Conservation (phyloP, 768 basidiomycete species). For the Podaxis sp. region DNA sequence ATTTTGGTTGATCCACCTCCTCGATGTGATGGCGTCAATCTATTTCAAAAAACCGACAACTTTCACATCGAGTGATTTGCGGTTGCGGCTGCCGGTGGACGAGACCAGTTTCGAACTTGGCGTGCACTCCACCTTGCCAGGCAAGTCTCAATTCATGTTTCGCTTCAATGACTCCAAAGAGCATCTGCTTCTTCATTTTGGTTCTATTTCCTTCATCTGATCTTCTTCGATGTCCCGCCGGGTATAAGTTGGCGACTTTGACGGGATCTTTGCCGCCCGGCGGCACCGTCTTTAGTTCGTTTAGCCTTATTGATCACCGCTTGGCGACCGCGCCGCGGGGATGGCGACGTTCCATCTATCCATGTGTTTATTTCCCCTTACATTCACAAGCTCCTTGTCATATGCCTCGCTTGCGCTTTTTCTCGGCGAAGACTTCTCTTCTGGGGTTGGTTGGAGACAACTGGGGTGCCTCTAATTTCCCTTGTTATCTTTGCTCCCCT, state of each 20-base stretch:
- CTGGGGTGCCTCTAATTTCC: background rate
- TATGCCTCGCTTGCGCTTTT: background rate
- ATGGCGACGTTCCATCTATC: conserved; percentile 9
- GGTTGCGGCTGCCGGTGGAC: conserved; percentile 73
- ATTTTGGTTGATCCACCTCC: conserved; percentile 75
- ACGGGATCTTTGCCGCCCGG: conserved; percentile 15
- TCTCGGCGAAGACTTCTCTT: background rate
- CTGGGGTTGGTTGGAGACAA: background rate
- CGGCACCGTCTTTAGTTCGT: conserved; percentile 10
- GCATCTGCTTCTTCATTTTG: background rate
- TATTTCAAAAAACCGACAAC: conserved; percentile 47
- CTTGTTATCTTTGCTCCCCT: conserved; percentile 6
- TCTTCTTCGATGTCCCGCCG: conserved; percentile 11
- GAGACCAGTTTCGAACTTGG: conserved; percentile 80
- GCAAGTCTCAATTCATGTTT: conserved; percentile 31
- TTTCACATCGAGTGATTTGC: conserved; percentile 45
- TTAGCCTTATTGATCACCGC: conserved; percentile 13
- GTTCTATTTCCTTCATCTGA: background rate
- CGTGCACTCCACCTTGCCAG: conserved; percentile 54
- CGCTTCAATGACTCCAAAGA: background rate
- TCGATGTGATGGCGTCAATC: conserved; percentile 50
- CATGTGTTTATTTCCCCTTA: background rate
- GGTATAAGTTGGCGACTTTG: background rate
- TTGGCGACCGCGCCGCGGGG: conserved; percentile 6
- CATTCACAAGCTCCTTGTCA: conserved; percentile 6